phyloP scores from a whole-genome alignment of 257 asterid species.

The Solanum bulbocastanum region DNA sequence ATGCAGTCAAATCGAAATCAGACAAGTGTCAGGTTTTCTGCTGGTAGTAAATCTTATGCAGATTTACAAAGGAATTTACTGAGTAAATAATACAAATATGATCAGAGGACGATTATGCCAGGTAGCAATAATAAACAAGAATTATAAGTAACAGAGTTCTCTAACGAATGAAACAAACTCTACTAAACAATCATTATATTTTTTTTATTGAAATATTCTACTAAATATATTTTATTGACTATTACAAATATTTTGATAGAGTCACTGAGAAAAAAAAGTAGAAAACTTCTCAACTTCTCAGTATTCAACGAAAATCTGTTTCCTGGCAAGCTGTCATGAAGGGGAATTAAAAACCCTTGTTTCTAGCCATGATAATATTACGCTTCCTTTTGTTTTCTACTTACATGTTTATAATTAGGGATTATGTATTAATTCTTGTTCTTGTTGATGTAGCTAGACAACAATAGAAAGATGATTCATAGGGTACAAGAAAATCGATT shows the following conservation, averaged over 20 bases:
- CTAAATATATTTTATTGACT: background rate
- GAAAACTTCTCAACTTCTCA: rapidly evolving
- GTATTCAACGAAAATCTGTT: too few relatives aligned
- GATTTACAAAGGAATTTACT: background rate
- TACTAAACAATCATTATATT: background rate
- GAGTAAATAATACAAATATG: background rate
- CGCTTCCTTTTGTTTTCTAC: background rate
- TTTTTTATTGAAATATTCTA: background rate
- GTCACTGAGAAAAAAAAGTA: too few relatives aligned
- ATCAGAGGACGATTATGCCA: too few relatives aligned
- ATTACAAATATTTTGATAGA: background rate
- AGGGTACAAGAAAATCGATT: background rate
- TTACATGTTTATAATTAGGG: background rate
- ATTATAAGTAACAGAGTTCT: too few relatives aligned
- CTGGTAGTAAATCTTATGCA: background rate
- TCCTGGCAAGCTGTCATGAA: background rate
- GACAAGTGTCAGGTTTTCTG: background rate
- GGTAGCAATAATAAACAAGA: too few relatives aligned
- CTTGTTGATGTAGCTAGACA: background rate
- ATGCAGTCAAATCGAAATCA: background rate
- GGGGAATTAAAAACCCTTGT: too few relatives aligned
- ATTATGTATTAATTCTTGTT: background rate
- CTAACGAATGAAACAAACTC: background rate
- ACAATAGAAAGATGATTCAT: background rate
- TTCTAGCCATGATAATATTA: background rate